Conservation (phyloP, 1,284 basidiomycete genomes). For the Wallemia ichthyophaga region DNA sequence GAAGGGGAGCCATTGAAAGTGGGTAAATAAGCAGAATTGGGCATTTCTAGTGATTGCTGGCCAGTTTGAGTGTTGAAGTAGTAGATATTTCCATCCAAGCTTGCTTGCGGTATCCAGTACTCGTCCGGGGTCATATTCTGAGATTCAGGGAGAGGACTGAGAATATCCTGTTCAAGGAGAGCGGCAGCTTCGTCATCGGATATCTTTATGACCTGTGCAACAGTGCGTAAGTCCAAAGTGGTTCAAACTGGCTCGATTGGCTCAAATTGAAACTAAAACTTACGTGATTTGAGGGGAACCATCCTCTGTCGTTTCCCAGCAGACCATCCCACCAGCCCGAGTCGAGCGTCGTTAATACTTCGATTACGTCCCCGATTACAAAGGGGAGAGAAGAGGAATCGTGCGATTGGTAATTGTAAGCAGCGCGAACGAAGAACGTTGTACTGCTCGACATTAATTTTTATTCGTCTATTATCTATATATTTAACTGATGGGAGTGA, state of each 20-base stretch:
- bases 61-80: slow-evolving; percentile 79
- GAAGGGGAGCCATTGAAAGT: not conserved
- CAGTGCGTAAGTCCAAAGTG: too few relatives aligned
- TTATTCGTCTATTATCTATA: not conserved
- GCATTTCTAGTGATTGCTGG: slow-evolving; percentile 53
- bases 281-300: slow-evolving; percentile 31
- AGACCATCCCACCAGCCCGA: slow-evolving; percentile 98
- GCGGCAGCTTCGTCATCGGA: slow-evolving; percentile 11
- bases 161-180: slow-evolving; percentile 3
- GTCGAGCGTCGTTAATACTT: slow-evolving; percentile 66
- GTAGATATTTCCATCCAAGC: slow-evolving; percentile 36
- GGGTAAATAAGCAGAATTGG: slow-evolving; percentile 14
- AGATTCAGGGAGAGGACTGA: not conserved
- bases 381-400: slow-evolving; percentile 73
- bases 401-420: slow-evolving; percentile 70
- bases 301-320: slow-evolving; percentile 59
- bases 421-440: slow-evolving; percentile 49
- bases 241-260: too few relatives aligned
- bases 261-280: too few relatives aligned
- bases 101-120: slow-evolving; percentile 18
- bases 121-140: slow-evolving; percentile 8
- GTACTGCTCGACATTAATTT: not conserved
- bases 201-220: slow-evolving; percentile 8
- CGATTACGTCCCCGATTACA: slow-evolving; percentile 57
- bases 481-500: too few relatives aligned